These are phyloP conservation scores for Lagerstroemia fauriei DNA, from an alignment of 441 rosid genomes.

Conservation along the genomic window DNA sequence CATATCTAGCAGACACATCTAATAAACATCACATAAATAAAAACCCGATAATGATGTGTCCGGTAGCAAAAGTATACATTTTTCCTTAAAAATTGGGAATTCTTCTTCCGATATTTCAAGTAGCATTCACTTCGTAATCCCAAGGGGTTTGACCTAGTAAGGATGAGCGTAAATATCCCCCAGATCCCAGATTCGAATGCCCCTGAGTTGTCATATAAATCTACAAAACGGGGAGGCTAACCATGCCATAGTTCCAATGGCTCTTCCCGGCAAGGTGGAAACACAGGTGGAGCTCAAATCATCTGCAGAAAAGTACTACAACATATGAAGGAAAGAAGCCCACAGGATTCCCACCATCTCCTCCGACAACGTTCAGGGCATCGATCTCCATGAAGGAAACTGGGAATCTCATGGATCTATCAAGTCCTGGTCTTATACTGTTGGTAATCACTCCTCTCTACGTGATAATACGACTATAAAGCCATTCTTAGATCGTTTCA, in stretches of 20 bases:
- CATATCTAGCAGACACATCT: too few relatives aligned
- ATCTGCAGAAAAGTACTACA: constrained; percentile 22
- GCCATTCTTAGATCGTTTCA: not conserved
- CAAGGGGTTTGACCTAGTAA: too few relatives aligned
- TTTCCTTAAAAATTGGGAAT: too few relatives aligned
- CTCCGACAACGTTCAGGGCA: constrained; percentile 13
- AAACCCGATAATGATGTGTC: too few relatives aligned
- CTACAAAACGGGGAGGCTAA: too few relatives aligned
- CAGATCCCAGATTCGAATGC: too few relatives aligned
- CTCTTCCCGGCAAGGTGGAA: not conserved
- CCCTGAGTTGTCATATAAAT: too few relatives aligned
- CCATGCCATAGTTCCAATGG: not conserved
- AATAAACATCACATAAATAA: too few relatives aligned
- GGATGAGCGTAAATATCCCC: too few relatives aligned
- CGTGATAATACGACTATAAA: not conserved
- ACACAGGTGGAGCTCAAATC: constrained; percentile 8
- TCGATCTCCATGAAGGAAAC: constrained; percentile 23
- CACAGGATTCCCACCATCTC: constrained; percentile 12
- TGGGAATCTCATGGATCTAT: constrained; percentile 9
- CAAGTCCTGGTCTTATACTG: not conserved
- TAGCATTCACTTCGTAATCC: too few relatives aligned
- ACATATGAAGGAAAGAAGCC: constrained; percentile 20
- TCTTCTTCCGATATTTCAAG: too few relatives aligned
- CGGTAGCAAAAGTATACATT: too few relatives aligned
- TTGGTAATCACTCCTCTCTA: not conserved